These are phyloP conservation scores for Fusarium denticulatum DNA, from an alignment of 2,329 filamentous ascomycete species.

Conservation along the genomic window DNA sequence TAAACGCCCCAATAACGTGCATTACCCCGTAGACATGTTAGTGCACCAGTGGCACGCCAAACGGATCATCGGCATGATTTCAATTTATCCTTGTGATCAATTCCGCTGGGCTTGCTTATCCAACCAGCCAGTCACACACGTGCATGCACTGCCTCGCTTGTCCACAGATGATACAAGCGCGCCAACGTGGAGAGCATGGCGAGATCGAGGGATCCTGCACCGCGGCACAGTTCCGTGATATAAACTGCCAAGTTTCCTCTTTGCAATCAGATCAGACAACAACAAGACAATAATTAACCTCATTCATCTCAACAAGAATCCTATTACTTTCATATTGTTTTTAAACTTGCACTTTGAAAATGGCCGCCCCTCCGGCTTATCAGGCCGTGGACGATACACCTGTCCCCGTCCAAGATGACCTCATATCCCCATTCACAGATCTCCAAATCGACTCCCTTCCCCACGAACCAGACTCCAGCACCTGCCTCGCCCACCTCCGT, in stretches of 20 bases:
- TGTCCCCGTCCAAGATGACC: background rate
- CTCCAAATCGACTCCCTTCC: conserved; percentile 17
- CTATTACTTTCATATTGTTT: background rate
- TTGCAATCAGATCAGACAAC: background rate
- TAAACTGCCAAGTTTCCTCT: conserved; percentile 2
- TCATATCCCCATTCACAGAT: conserved; percentile 20
- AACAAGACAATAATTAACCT: background rate
- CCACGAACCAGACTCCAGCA: conserved; percentile 25
- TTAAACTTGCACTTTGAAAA: background rate
- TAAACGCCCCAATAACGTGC: background rate
- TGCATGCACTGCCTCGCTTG: conserved; percentile 4
- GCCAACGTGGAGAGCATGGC: background rate
- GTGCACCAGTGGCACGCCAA: background rate
- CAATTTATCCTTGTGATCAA: background rate
- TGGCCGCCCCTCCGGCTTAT: conserved; percentile 27
- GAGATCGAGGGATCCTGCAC: background rate
- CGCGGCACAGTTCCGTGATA: conserved; percentile 9
- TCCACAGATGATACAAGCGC: background rate
- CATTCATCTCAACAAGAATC: too few relatives aligned
- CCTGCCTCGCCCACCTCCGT: conserved; percentile 65
- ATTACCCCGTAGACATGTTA: background rate
- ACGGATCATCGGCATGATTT: conserved; percentile 19
- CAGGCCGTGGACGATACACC: background rate
- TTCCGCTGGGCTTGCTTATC: background rate
- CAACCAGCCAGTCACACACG: conserved; percentile 1